These are phyloP conservation scores for Hypoxylon sp. DNA, from an alignment of 2,329 filamentous ascomycete genomes.

Conservation along the genomic window DNA sequence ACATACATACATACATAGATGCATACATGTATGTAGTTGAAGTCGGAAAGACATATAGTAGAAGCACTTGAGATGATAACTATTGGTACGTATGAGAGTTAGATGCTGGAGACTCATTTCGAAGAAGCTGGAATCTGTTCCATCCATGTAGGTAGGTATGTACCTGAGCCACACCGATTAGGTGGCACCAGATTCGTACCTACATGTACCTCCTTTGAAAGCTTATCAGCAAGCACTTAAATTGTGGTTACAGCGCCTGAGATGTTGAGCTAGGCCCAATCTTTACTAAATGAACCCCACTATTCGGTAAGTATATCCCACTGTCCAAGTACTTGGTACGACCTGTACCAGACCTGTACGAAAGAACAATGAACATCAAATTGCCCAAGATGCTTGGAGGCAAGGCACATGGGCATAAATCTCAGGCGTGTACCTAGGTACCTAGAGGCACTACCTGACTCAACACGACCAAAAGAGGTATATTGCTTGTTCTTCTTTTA, in stretches of 20 bases:
- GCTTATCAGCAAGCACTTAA: constrained; percentile 31
- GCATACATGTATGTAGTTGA: background rate
- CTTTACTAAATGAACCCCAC: constrained; percentile 25
- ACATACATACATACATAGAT: background rate
- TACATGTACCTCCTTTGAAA: background rate
- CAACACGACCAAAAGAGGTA: constrained; percentile 23
- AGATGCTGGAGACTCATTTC: constrained; percentile 10
- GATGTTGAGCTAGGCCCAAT: constrained; percentile 5
- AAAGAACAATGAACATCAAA: background rate
- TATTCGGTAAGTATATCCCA: constrained; percentile 19
- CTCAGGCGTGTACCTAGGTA: constrained; percentile 23
- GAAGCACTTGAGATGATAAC: background rate
- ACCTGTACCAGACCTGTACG: background rate
- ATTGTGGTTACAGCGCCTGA: constrained; percentile 32
- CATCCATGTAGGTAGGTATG: no score
- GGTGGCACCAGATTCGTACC: constrained; percentile 10
- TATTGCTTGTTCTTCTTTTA: constrained; percentile 25
- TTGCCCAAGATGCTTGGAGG: no score
- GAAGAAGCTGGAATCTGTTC: constrained; percentile 29
- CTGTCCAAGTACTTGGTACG: constrained; percentile 19
- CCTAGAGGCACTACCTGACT: constrained; percentile 35
- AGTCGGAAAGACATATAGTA: background rate
- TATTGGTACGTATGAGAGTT: background rate
- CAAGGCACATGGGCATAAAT: constrained; percentile 2
- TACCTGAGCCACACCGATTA: constrained; percentile 16